Conservation (phyloP, 2,329 filamentous ascomycete genomes). For the Mollisiaceae sp. region DNA sequence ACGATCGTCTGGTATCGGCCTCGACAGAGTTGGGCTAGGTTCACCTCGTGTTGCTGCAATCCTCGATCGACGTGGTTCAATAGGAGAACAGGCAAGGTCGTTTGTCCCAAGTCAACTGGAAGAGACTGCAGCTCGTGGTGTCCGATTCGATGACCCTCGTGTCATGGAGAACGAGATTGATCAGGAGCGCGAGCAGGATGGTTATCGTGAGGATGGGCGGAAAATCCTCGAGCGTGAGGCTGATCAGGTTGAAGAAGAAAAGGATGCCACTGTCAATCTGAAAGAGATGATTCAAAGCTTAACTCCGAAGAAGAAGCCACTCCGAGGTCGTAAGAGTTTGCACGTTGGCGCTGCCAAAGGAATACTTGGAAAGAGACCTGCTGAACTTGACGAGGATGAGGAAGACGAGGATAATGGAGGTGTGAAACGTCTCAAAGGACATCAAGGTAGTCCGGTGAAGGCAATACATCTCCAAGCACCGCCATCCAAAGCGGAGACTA, state of each 20-base stretch:
- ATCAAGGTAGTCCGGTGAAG: conserved; percentile 78
- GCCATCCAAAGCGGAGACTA: conserved; percentile 69
- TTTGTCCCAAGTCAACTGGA: conserved; percentile 61
- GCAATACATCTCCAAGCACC: conserved; percentile 72
- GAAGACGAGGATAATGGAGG: conserved; percentile 65
- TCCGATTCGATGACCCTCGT: conserved; percentile 70
- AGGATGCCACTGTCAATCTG: conserved; percentile 68
- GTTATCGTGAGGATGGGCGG: conserved; percentile 64
- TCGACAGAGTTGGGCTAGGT: conserved; percentile 72
- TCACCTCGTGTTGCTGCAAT: conserved; percentile 76
- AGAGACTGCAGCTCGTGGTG: conserved; percentile 53
- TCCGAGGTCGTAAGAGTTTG: conserved; percentile 75
- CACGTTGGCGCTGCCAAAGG: conserved; percentile 77
- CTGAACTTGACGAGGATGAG: conserved; percentile 69
- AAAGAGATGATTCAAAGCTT: conserved; percentile 80
- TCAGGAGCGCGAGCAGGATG: conserved; percentile 63
- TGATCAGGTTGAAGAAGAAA: conserved; percentile 56
- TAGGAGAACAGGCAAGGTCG: conserved; percentile 67
- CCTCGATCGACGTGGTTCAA: conserved; percentile 72
- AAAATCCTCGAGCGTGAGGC: conserved; percentile 59
- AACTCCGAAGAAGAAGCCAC: conserved; percentile 72
- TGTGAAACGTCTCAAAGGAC: conserved; percentile 73
- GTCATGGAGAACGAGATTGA: conserved; percentile 68
- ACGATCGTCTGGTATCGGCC: conserved; percentile 69
- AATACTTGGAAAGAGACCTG: conserved; percentile 74